Percentiles rank a stretch among this genome's conserved stretches.
Evolutionary conservation across 352 stramenopile genomes (phyloP).

Genomic region (Globisporangium cystogenes): DNA sequence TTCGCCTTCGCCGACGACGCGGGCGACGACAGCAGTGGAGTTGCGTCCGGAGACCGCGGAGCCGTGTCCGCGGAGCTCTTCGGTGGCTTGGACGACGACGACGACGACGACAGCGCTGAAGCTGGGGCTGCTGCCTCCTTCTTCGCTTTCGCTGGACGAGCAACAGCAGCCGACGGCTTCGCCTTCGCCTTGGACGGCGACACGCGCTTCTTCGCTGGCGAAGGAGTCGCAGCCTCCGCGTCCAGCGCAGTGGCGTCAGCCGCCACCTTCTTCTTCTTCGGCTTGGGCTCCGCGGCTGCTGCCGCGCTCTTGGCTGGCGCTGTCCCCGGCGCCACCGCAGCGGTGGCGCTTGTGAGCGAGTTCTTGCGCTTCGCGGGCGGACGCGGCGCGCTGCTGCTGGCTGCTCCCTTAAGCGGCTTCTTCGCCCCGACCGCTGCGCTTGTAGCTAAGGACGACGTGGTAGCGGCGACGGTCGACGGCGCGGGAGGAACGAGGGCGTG

Average conservation of each 20-base stretch:
- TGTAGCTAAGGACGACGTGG: too few relatives aligned
- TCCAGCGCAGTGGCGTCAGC: neutral
- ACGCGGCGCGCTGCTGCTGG: neutral
- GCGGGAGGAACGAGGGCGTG: too few relatives aligned
- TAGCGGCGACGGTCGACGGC: too few relatives aligned
- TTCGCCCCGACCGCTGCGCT: too few relatives aligned
- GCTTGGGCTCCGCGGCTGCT: conserved; percentile 2
- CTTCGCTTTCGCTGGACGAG: neutral
- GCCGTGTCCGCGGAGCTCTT: neutral
- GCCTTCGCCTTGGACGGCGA: conserved; percentile 11
- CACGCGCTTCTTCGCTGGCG: conserved; percentile 3
- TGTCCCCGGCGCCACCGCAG: neutral
- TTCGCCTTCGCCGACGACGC: conserved; percentile 1
- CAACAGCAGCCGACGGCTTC: neutral
- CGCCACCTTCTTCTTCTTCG: conserved; percentile 9
- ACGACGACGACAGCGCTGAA: too few relatives aligned
- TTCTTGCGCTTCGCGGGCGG: conserved; percentile 8
- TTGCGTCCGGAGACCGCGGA: neutral
- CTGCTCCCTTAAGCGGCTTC: neutral
- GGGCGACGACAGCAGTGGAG: too few relatives aligned
- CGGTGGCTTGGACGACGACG: neutral
- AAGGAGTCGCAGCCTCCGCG: neutral
- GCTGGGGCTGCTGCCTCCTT: neutral
- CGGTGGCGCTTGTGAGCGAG: neutral
- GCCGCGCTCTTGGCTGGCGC: neutral